Evolutionary conservation across 2,329 filamentous ascomycete species (phyloP).

Genomic region (Zymoseptoria pseudotritici): DNA sequence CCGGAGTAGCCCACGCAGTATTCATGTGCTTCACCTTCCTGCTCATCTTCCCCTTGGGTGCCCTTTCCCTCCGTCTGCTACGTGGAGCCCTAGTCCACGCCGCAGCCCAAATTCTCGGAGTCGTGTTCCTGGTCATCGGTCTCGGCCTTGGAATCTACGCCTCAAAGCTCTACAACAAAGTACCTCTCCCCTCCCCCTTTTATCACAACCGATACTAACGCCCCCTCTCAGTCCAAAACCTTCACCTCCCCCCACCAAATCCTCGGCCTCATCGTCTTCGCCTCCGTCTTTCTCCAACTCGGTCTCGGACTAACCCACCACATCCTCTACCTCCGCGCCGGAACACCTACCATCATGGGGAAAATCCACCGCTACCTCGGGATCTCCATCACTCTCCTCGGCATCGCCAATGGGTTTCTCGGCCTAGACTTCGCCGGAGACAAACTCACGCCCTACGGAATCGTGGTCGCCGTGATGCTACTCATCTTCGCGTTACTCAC

Average conservation of each 20-base stretch:
- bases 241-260: constrained; percentile 43
- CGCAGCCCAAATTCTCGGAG: constrained; percentile 32
- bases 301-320: constrained; percentile 36
- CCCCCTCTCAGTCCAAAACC: constrained; percentile 30
- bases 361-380: constrained; percentile 53
- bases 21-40: constrained; percentile 32
- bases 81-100: constrained; percentile 37
- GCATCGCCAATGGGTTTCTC: constrained; percentile 50
- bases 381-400: constrained; percentile 46
- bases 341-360: constrained; percentile 36
- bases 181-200: constrained; percentile 18
- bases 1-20: constrained; percentile 23
- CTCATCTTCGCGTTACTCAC: constrained; percentile 13
- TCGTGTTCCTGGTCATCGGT: constrained; percentile 32
- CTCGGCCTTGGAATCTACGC: constrained; percentile 38
- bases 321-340: constrained; percentile 26
- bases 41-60: constrained; percentile 30
- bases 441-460: constrained; percentile 13
- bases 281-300: constrained; percentile 30
- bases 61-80: constrained; percentile 33
- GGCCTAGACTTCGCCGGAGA: constrained; percentile 53
- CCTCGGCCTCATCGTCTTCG: constrained; percentile 36
- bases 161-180: constrained; percentile 33
- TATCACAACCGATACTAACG: constrained; percentile 1
- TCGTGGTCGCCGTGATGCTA: constrained; percentile 15